Evolutionary conservation across 2,329 filamentous ascomycete genomes (phyloP).

Genomic region (Beauveria brongniartii): DNA sequence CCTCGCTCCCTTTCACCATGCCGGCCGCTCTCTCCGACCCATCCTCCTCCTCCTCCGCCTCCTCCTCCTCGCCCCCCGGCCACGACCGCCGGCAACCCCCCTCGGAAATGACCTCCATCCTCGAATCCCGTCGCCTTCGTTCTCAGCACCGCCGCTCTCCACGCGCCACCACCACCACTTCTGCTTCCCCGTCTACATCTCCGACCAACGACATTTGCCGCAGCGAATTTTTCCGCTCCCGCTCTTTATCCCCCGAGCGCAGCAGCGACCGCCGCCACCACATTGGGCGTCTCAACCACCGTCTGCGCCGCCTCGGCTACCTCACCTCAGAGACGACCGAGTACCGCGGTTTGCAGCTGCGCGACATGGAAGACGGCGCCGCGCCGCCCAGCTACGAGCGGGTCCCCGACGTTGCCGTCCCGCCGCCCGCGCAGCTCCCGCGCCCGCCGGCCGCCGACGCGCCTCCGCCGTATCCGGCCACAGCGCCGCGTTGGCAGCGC

Average conservation of each 20-base stretch:
- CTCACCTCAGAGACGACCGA: neutral
- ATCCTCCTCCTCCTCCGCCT: neutral
- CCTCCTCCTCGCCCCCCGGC: neutral
- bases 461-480: neutral
- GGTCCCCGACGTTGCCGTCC: neutral
- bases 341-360: neutral
- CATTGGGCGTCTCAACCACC: slow-evolving; percentile 2
- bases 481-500: too few relatives aligned
- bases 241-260: neutral
- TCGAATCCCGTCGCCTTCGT: neutral
- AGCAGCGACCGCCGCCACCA: neutral
- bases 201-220: neutral
- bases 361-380: neutral
- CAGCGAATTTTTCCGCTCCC: neutral
- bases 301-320: slow-evolving; percentile 3
- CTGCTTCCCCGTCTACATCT: neutral
- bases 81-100: neutral
- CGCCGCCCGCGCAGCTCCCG: slow-evolving; percentile 1
- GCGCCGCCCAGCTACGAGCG: slow-evolving; percentile 1
- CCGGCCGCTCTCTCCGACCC: neutral
- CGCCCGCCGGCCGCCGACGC: neutral
- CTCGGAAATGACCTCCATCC: neutral
- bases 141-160: neutral
- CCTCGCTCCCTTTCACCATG: neutral
- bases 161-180: neutral